Evolutionary conservation across 306 rosid species (phyloP), one percentile per base, ranked within the genome.

Genomic region (Cicer judaicum): DNA sequence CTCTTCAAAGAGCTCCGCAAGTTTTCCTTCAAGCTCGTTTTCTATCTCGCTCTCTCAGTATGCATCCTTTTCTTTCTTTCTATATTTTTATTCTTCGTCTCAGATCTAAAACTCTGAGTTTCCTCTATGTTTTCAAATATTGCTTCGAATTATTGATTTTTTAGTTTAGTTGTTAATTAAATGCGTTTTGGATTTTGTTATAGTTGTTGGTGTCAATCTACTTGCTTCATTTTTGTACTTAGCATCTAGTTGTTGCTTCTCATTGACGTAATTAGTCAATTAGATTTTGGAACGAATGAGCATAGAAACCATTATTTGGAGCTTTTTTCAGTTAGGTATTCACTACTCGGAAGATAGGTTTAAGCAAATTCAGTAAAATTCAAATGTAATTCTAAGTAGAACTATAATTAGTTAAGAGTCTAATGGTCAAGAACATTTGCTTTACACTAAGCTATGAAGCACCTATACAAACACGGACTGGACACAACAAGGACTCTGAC

Each of bases 1-100:
- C 93, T 94, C 81, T 94, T 95, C 90, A 95, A 90, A 76, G 99
- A 95, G 87, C 99, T 95, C 53, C 98, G 98, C 87, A 95, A 95
- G 89, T 90, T 95, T 84, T 92, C 99, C 68, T 95, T 92, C 87
- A 95, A 95, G 91, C 99, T 95, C 54, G 98, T 95, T 81, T 95
- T 95, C 91, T 92, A 88, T 76, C 99, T 95, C 75, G 99, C 98
- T 9, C 88, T 92, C 73, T 81, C 99, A 7, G 99, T 92, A 84
- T 39, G 90, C 68, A 11, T 71, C 79, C 6, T 29, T 64, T 73
- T 64, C 60, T 72, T 60, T 56, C 4, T 60, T 72, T 60, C 62
- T 24, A 24, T 24, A 24, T 24, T 24, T 24, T 24, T 24, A 24
- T 24, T 24, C 67, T 72, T 60, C 62, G 5, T 54, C 9, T 68